Percentiles rank a stretch among this genome's conserved stretches.
These are phyloP conservation scores for Ascoidea rubescens DNA, from an alignment of 805 yeast species.

Conservation along the genomic window DNA sequence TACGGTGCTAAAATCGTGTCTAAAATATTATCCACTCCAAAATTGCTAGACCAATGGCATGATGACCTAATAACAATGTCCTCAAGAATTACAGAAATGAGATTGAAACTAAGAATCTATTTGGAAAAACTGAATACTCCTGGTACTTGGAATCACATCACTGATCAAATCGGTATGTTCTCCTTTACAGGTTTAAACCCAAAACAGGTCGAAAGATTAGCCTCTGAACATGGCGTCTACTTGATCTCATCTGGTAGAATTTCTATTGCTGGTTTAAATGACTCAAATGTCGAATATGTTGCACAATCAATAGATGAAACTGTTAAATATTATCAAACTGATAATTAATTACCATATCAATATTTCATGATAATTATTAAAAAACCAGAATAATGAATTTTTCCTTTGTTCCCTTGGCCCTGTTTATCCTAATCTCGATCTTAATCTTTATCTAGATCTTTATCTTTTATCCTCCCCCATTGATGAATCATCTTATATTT, in stretches of 20 bases:
- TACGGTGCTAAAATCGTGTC: slow-evolving; percentile 88
- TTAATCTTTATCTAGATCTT: too few relatives aligned
- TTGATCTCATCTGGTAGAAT: slow-evolving; percentile 86
- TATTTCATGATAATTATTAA: too few relatives aligned
- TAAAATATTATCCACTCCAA: slow-evolving; percentile 48
- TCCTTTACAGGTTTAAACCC: slow-evolving; percentile 73
- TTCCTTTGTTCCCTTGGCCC: too few relatives aligned
- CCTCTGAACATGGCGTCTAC: slow-evolving; percentile 63
- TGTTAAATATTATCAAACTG: slow-evolving; percentile 4
- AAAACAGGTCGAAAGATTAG: slow-evolving; percentile 58
- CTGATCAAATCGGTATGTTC: slow-evolving; percentile 93
- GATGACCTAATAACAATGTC: slow-evolving; percentile 69
- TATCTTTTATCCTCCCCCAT: too few relatives aligned
- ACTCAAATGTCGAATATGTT: slow-evolving; percentile 61
- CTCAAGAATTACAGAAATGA: slow-evolving; percentile 60
- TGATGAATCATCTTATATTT: too few relatives aligned
- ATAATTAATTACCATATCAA: too few relatives aligned
- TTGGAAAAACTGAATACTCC: slow-evolving; percentile 23
- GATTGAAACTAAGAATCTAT: slow-evolving; percentile 37
- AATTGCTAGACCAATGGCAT: slow-evolving; percentile 63
- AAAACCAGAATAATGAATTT: too few relatives aligned
- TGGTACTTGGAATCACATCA: slow-evolving; percentile 75
- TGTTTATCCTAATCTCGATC: too few relatives aligned
- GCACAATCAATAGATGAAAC: slow-evolving; percentile 48
- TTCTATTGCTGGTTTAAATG: slow-evolving; percentile 80